phyloP scores from a whole-genome alignment of 2,329 filamentous ascomycete species.

The Penicillium freii region DNA sequence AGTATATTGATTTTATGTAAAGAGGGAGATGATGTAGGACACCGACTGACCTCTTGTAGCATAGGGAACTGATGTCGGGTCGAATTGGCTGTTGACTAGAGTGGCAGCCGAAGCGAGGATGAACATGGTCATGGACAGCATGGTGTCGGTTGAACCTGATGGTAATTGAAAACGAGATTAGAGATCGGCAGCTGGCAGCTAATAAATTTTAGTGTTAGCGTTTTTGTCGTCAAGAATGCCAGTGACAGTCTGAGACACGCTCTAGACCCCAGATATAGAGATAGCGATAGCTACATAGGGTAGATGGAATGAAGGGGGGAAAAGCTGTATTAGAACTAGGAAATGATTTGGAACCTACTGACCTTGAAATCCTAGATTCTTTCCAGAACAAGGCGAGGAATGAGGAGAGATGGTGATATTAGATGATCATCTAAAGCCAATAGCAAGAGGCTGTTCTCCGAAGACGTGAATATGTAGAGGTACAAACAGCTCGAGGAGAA shows the following conservation, averaged over 20 bases:
- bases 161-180: constrained; percentile 5
- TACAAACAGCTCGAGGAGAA: background rate
- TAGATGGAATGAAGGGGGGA: constrained; percentile 20
- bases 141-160: constrained; percentile 14
- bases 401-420: background rate
- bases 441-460: constrained; percentile 1
- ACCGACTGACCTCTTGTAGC: constrained; percentile 36
- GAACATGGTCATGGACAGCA: constrained; percentile 33
- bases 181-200: background rate
- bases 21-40: background rate
- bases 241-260: background rate
- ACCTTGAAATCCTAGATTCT: background rate
- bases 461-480: background rate
- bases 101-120: constrained; percentile 31
- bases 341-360: constrained; percentile 12
- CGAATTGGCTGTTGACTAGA: constrained; percentile 40
- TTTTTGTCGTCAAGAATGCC: background rate
- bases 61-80: constrained; percentile 37
- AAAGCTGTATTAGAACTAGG: background rate
- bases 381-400: constrained; percentile 6
- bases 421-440: background rate
- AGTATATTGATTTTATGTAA: background rate
- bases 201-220: background rate
- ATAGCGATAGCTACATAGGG: background rate
- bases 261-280: constrained; percentile 3